A percentile compares a stretch with the other conserved stretches of the same genome.
These are phyloP conservation scores for Aspergillus haitiensis DNA, from an alignment of 495 filamentous ascomycete genomes.

Conservation along the genomic window DNA sequence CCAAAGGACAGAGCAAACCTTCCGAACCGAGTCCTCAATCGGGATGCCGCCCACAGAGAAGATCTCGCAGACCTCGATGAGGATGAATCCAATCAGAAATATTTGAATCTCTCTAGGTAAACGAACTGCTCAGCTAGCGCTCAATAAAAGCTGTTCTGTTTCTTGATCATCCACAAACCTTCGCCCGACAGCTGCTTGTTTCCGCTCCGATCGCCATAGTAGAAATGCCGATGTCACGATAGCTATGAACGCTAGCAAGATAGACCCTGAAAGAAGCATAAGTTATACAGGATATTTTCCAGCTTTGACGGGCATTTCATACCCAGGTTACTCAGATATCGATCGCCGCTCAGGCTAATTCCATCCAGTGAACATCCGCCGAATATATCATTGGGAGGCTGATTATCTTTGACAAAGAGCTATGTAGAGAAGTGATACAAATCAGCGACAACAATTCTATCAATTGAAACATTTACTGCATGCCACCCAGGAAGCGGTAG, in stretches of 20 bases:
- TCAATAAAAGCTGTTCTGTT: not conserved
- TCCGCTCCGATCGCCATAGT: slow-evolving; percentile 80
- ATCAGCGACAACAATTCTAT: slow-evolving; percentile 27
- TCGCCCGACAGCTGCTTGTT: slow-evolving; percentile 90
- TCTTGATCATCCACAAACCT: slow-evolving; percentile 55
- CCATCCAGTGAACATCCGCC: slow-evolving; percentile 71
- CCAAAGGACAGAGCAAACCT: slow-evolving; percentile 26
- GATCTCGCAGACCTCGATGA: slow-evolving; percentile 93
- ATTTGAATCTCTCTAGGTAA: slow-evolving; percentile 86
- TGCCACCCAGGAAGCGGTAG: not conserved
- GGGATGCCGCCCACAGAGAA: slow-evolving; percentile 92
- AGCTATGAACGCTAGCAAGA: slow-evolving; percentile 75
- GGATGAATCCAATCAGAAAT: slow-evolving; percentile 82
- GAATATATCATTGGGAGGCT: slow-evolving; percentile 53
- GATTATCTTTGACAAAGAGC: slow-evolving; percentile 52
- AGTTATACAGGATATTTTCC: not conserved
- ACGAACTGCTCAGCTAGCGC: slow-evolving; percentile 12
- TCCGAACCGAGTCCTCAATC: slow-evolving; percentile 62
- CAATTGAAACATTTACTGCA: slow-evolving; percentile 6
- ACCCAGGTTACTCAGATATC: slow-evolving; percentile 83
- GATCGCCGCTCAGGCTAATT: slow-evolving; percentile 63
- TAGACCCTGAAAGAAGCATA: slow-evolving; percentile 67
- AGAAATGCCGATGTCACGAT: slow-evolving; percentile 66
- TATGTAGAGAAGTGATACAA: slow-evolving; percentile 23
- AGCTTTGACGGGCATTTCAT: slow-evolving; percentile 30